Evolutionary conservation across 108 stramenopile species (phyloP).

Genomic region (Aureococcus anophagefferens): DNA sequence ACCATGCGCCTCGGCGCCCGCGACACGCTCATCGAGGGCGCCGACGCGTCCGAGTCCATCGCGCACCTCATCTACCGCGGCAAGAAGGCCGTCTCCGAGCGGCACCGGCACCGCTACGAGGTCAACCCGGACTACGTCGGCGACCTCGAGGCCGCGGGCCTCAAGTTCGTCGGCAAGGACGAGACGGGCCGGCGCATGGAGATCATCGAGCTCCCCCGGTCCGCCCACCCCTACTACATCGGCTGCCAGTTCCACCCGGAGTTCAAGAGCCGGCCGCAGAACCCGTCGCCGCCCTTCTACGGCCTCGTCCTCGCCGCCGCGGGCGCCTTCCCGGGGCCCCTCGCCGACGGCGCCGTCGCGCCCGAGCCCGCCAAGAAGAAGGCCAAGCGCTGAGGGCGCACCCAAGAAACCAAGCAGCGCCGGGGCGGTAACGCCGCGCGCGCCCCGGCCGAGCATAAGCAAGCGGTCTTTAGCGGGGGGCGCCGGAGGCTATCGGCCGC

Average conservation of each 20-base stretch:
- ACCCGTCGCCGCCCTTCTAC: constrained; percentile 89
- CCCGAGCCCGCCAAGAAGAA: no score
- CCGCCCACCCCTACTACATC: constrained; percentile 86
- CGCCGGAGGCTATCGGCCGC: no score
- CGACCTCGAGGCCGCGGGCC: constrained; percentile 71
- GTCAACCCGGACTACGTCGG: constrained; percentile 93
- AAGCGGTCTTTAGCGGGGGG: no score
- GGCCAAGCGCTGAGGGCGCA: no score
- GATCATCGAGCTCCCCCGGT: constrained; percentile 81
- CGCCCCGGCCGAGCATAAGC: no score
- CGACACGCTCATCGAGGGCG: constrained; percentile 51
- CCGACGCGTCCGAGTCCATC: constrained; percentile 2
- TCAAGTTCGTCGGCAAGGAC: constrained; percentile 87
- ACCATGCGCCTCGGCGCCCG: constrained; percentile 96
- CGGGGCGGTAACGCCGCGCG: no score
- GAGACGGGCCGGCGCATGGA: constrained; percentile 90
- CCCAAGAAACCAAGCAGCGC: no score
- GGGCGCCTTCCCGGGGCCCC: background rate
- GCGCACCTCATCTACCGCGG: constrained; percentile 65
- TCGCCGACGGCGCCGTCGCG: background rate
- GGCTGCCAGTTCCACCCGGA: constrained; percentile 99
- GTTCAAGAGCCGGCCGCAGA: constrained; percentile 86
- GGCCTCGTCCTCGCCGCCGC: constrained; percentile 72
- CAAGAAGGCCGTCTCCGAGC: constrained; percentile 60
- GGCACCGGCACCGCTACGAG: constrained; percentile 98